Evolutionary conservation across 164 flowering plant species (phyloP), one percentile per base, ranked within the genome.

Genomic region (Chimonanthus praecox): DNA sequence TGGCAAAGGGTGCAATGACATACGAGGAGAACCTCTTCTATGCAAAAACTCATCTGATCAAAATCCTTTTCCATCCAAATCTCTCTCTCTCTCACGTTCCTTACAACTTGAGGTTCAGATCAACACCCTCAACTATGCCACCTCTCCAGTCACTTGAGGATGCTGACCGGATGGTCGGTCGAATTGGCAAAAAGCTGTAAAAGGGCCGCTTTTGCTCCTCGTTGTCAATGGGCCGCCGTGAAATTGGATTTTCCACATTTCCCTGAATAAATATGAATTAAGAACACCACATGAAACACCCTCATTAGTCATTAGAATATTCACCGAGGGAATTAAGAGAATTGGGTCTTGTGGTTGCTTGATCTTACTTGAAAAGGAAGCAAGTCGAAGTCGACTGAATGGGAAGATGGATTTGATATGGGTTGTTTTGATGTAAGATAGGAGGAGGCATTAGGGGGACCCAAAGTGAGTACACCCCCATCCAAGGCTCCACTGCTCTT

Each of bases 381-480:
- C 2, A 47, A n/a, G 16, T 74, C 54, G 45, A 67, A 73, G 6
- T 73, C 76, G 7, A 64, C 64, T 6, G 51, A 8, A 20, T 49
- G 18, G 16, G 47, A 48, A 18, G 44, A 43, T 11, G 58, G 50
- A 50, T 20, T n/a, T 4, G 72, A 18, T 13, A 11, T 49, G 58
- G 76, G n/a, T 7, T 71, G 63, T 63, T 68, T 69, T 7, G 73
- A 5, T 45, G 68, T 68, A 6, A 18, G 61, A 6, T 71, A 47
- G 20, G 75, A 49, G 66, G 65, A 5, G 10, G 77, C 49, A 50
- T 72, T 8, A 33, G 81, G 73, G 67, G 80, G 74, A 4, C 70
- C 82, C 75, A 79, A 66, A 50, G 78, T 74, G 76, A 78, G 82
- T 47, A 79, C 74, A 21, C 70, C 76, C 49, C 74, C 76, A 69